These are phyloP conservation scores for Aureococcus anophagefferens DNA, from an alignment of 108 stramenopile species.

Conservation along the genomic window DNA sequence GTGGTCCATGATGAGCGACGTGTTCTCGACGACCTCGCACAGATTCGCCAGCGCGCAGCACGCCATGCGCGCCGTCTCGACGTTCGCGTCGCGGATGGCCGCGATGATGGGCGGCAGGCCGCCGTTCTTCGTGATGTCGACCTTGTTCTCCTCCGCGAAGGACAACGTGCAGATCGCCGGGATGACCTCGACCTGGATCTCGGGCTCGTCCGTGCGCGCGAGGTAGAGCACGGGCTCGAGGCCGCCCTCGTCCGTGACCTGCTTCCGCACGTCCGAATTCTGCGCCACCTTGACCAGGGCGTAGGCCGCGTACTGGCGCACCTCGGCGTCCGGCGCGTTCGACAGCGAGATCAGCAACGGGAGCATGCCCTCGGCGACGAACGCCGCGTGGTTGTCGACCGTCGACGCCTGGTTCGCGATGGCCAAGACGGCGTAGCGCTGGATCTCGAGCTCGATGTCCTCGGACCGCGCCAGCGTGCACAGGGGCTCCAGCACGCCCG, in stretches of 20 bases:
- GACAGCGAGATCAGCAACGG: slow-evolving; percentile 64
- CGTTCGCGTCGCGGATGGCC: slow-evolving; percentile 38
- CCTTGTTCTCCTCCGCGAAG: slow-evolving; percentile 63
- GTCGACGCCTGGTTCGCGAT: slow-evolving; percentile 63
- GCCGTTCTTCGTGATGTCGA: slow-evolving; percentile 56
- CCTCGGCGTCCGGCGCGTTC: slow-evolving; percentile 55
- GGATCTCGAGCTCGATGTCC: slow-evolving; percentile 61
- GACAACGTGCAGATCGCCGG: slow-evolving; percentile 63
- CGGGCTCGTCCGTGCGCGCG: slow-evolving; percentile 56
- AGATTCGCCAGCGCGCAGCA: slow-evolving; percentile 73
- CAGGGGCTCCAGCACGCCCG: slow-evolving; percentile 65
- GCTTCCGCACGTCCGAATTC: slow-evolving; percentile 60
- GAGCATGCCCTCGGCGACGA: slow-evolving; percentile 61
- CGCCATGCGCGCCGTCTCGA: slow-evolving; percentile 46
- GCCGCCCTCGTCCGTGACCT: slow-evolving; percentile 64
- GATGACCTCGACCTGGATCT: slow-evolving; percentile 59
- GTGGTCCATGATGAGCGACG: slow-evolving; percentile 48
- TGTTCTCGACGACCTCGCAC: slow-evolving; percentile 57
- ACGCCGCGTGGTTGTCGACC: slow-evolving; percentile 55
- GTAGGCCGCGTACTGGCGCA: slow-evolving; percentile 69
- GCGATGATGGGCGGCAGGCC: slow-evolving; percentile 55
- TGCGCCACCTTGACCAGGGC: slow-evolving; percentile 62
- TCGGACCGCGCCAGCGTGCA: slow-evolving; percentile 59
- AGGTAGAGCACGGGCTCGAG: slow-evolving; percentile 71
- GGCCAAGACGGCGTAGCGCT: slow-evolving; percentile 58